Evolutionary conservation across 495 filamentous ascomycete species (phyloP).

Genomic region (Tuber calosporum): DNA sequence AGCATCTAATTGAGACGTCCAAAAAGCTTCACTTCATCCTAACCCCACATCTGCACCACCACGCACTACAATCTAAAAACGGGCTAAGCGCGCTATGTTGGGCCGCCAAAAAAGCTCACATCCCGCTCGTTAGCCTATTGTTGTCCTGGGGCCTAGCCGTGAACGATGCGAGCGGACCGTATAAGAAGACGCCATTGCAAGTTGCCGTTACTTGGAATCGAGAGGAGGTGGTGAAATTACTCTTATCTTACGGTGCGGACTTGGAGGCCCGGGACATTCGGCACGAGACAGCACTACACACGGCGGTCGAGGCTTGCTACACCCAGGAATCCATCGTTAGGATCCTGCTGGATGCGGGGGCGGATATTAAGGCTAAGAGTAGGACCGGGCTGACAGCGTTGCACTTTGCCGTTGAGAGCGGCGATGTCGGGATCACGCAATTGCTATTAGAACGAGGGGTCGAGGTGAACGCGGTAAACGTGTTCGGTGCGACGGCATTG

Average conservation of each 20-base stretch:
- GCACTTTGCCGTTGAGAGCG: constrained; percentile 3
- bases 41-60: background rate
- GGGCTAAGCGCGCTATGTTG: background rate
- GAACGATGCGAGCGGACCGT: background rate
- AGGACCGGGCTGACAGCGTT: background rate
- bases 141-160: constrained; percentile 1
- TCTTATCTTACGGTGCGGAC: constrained; percentile 17
- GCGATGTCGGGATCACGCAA: background rate
- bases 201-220: background rate
- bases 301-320: constrained; percentile 20
- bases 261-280: constrained; percentile 9
- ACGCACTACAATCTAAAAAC: background rate
- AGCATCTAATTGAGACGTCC: background rate
- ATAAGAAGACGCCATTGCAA: background rate
- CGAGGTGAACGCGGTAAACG: background rate
- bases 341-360: background rate
- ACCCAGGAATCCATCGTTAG: background rate
- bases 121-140: background rate
- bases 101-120: constrained; percentile 1
- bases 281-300: constrained; percentile 38
- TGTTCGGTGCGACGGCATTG: background rate
- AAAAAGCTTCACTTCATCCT: background rate
- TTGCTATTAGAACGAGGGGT: constrained; percentile 1
- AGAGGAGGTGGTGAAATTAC: background rate
- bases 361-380: background rate